Percentiles rank a stretch among this genome's conserved stretches.
phyloP scores from a whole-genome alignment of 495 filamentous ascomycete genomes.

The Darksidea phi region DNA sequence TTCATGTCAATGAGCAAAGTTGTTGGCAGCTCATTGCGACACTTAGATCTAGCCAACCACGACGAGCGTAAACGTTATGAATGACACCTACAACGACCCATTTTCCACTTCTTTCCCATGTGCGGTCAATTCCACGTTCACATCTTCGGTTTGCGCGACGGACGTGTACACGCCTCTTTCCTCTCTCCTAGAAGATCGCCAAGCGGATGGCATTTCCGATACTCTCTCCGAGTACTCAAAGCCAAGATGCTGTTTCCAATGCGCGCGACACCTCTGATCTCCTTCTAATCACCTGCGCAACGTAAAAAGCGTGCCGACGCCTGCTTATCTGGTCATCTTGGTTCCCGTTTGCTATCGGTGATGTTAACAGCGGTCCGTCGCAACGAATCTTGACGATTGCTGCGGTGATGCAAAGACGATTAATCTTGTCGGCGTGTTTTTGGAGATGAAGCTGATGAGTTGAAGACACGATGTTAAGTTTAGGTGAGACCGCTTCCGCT shows the following conservation, averaged over 20 bases:
- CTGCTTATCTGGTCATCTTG: no score
- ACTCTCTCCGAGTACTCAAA: no score
- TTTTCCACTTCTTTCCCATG: conserved; percentile 17
- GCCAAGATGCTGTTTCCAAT: no score
- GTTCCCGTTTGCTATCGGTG: no score
- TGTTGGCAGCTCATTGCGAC: neutral
- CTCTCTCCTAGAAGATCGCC: conserved; percentile 5
- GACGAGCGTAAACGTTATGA: neutral
- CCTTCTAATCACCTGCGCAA: no score
- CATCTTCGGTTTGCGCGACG: conserved; percentile 26
- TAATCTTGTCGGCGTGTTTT: neutral
- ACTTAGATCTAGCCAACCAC: neutral
- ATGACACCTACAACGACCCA: conserved; percentile 8
- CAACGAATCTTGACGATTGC: no score
- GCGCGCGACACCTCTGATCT: no score
- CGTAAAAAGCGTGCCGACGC: no score
- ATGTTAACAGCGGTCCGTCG: no score
- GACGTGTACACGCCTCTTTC: conserved; percentile 23
- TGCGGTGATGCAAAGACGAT: no score
- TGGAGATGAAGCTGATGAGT: conserved; percentile 3
- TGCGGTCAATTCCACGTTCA: conserved; percentile 11
- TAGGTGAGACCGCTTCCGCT: conserved; percentile 9
- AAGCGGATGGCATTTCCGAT: conserved; percentile 7
- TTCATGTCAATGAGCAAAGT: neutral
- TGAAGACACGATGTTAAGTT: conserved; percentile 20